phyloP scores from a whole-genome alignment of 768 basidiomycete genomes.

The Dictyophora rubrovolvata region DNA sequence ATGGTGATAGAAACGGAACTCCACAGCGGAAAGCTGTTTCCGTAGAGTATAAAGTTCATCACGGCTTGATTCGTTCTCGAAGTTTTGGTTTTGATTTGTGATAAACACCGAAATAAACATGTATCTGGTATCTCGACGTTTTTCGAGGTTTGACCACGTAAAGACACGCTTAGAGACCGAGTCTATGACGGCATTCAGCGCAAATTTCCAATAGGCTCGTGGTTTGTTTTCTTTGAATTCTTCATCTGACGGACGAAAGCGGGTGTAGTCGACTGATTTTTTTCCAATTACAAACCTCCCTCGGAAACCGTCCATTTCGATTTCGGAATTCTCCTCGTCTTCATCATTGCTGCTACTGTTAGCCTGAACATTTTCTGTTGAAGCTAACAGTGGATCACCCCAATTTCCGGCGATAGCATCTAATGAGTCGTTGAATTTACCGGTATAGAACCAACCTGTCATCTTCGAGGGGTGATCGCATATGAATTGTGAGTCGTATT shows the following conservation, averaged over 20 bases:
- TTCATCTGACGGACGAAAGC: constrained; percentile 20
- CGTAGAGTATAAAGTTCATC: background rate
- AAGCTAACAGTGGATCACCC: background rate
- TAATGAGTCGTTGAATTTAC: background rate
- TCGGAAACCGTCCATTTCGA: background rate
- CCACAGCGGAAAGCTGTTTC: background rate
- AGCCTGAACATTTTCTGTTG: no score
- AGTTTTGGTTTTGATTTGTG: no score
- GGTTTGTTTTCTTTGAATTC: constrained; percentile 19
- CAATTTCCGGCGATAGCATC: background rate
- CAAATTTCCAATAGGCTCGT: constrained; percentile 26
- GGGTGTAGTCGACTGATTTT: constrained; percentile 18
- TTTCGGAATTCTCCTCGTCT: background rate
- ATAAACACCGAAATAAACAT: no score
- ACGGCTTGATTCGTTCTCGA: no score
- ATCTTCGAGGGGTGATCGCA: no score
- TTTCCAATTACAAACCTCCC: constrained; percentile 20
- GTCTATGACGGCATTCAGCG: constrained; percentile 17
- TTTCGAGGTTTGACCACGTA: constrained; percentile 23
- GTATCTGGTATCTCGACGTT: constrained; percentile 11
- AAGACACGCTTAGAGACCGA: constrained; percentile 17
- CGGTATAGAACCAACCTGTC: background rate
- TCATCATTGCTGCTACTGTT: no score
- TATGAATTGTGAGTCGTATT: no score
- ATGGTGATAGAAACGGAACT: background rate